Evolutionary conservation across 345 rosid species (phyloP).

Genomic region (Leavenworthia alabamica): DNA sequence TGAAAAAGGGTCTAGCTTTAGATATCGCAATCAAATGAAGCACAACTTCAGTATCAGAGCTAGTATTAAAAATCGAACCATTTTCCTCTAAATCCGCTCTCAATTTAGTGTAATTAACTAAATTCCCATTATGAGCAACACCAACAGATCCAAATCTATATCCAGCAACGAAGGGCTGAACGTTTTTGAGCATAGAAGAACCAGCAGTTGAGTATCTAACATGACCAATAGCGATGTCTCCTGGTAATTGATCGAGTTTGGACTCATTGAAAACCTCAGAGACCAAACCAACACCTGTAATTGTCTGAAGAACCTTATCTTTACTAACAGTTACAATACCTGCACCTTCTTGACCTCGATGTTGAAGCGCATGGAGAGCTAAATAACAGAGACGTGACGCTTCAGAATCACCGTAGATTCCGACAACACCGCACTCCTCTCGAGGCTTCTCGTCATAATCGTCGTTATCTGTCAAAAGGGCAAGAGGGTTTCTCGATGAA

Average conservation of each 20-base stretch:
- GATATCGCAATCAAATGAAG: slow-evolving; percentile 80
- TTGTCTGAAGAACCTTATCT: slow-evolving; percentile 54
- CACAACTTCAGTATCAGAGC: slow-evolving; percentile 88
- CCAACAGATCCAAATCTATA: slow-evolving; percentile 73
- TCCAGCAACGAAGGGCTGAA: slow-evolving; percentile 84
- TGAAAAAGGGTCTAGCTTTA: slow-evolving; percentile 70
- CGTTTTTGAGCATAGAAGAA: slow-evolving; percentile 75
- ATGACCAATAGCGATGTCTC: slow-evolving; percentile 76
- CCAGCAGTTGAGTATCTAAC: slow-evolving; percentile 87
- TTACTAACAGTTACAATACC: slow-evolving; percentile 74
- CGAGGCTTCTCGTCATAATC: slow-evolving; percentile 67
- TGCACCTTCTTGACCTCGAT: slow-evolving; percentile 93
- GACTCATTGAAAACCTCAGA: slow-evolving; percentile 80
- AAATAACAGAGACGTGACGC: slow-evolving; percentile 82
- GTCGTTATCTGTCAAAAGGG: slow-evolving; percentile 30
- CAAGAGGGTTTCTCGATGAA: slow-evolving; percentile 32
- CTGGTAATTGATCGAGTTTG: slow-evolving; percentile 72
- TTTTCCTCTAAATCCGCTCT: slow-evolving; percentile 63
- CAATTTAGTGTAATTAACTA: slow-evolving; percentile 55
- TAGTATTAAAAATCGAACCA: slow-evolving; percentile 78
- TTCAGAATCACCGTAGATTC: slow-evolving; percentile 76
- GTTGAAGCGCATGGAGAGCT: slow-evolving; percentile 88
- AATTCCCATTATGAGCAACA: slow-evolving; percentile 80
- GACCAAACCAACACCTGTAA: slow-evolving; percentile 83
- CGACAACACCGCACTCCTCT: slow-evolving; percentile 91